phyloP scores from a whole-genome alignment of 768 basidiomycete genomes.

The Auricularia sp. region DNA sequence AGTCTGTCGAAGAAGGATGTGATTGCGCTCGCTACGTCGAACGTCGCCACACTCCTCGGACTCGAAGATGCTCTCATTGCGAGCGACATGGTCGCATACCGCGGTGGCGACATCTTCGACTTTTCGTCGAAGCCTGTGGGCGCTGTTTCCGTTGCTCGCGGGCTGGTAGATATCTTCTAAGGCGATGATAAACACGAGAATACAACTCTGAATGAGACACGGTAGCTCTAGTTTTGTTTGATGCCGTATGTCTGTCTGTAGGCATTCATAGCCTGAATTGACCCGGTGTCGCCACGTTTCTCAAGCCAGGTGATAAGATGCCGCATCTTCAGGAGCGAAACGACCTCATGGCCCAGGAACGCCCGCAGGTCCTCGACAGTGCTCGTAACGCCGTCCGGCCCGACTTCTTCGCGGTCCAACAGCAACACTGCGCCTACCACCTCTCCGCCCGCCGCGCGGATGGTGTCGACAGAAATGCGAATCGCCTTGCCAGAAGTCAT shows the following conservation, averaged over 20 bases:
- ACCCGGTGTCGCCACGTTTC: constrained; percentile 49
- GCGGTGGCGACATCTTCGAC: constrained; percentile 22
- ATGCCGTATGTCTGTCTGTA: constrained; percentile 70
- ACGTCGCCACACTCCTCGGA: constrained; percentile 28
- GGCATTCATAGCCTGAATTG: constrained; percentile 59
- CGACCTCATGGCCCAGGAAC: constrained; percentile 60
- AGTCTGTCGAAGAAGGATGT: constrained; percentile 21
- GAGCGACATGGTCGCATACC: constrained; percentile 21
- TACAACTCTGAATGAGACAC: not conserved
- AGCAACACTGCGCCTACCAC: constrained; percentile 84
- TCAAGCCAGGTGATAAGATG: constrained; percentile 81
- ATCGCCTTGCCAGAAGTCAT: constrained; percentile 90
- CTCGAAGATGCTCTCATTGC: constrained; percentile 16
- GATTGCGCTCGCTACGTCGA: constrained; percentile 23
- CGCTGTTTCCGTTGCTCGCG: not conserved
- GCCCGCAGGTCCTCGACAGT: constrained; percentile 77
- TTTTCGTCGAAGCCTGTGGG: constrained; percentile 6
- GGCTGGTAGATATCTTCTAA: not conserved
- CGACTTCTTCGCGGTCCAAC: constrained; percentile 80
- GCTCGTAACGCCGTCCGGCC: constrained; percentile 52
- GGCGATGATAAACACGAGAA: not conserved
- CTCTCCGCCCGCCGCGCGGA: constrained; percentile 57
- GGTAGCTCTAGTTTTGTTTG: not conserved
- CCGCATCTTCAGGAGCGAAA: constrained; percentile 72
- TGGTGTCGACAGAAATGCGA: constrained; percentile 67